These are phyloP conservation scores for Mediolabrus comicus DNA, from an alignment of 108 stramenopile species.

Conservation along the genomic window DNA sequence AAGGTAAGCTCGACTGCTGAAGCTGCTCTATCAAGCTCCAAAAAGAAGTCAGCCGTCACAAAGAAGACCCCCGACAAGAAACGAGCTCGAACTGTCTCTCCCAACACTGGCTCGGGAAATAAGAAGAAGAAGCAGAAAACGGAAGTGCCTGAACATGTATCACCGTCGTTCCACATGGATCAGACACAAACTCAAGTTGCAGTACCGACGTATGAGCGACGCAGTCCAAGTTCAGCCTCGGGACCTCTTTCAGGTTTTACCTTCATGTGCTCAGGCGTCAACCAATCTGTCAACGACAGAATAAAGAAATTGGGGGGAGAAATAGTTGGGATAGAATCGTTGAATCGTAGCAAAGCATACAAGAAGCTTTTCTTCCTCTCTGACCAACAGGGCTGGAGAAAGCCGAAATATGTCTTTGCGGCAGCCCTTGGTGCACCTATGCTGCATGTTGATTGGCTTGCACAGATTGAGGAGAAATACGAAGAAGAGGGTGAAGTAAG, in stretches of 20 bases:
- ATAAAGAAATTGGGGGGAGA: slow-evolving; percentile 26
- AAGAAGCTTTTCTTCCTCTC: slow-evolving; percentile 18
- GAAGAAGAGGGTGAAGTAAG: slow-evolving; percentile 13
- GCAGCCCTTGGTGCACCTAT: slow-evolving; percentile 34
- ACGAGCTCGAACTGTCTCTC: slow-evolving; percentile 2
- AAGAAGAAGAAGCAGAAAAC: slow-evolving; percentile 1
- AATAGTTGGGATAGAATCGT: neutral
- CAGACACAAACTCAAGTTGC: slow-evolving; percentile 16
- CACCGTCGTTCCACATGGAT: slow-evolving; percentile 26
- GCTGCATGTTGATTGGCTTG: slow-evolving; percentile 38
- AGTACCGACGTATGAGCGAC: slow-evolving; percentile 3
- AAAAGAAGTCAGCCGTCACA: neutral
- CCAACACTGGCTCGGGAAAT: neutral
- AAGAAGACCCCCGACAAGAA: neutral
- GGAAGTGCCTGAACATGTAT: neutral
- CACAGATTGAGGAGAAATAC: slow-evolving; percentile 22
- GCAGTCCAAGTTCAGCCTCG: neutral
- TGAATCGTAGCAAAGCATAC: neutral
- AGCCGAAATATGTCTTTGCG: slow-evolving; percentile 40
- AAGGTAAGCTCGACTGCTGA: neutral
- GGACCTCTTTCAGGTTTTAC: slow-evolving; percentile 18
- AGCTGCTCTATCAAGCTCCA: neutral
- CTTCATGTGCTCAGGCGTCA: neutral
- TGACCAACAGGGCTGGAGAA: slow-evolving; percentile 19
- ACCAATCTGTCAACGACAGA: slow-evolving; percentile 4